A percentile compares a stretch with the other conserved stretches of the same genome.
Evolutionary conservation across 2,329 filamentous ascomycete genomes (phyloP).

Genomic region (Dryadomyces quercus-mongolicae): DNA sequence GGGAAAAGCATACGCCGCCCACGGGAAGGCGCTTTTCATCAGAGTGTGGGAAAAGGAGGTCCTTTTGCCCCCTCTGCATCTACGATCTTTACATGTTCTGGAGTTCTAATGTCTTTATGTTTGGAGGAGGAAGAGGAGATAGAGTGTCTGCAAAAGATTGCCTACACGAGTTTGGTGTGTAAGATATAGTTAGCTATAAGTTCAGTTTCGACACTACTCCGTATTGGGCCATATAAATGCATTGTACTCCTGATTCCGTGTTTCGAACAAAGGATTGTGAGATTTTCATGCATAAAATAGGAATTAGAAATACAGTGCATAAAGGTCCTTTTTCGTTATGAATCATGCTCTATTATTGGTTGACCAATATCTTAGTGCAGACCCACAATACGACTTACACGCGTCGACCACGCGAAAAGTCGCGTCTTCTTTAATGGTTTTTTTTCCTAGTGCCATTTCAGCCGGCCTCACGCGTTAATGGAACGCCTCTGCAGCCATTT

Average conservation of each 20-base stretch:
- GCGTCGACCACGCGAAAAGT: constrained; percentile 7
- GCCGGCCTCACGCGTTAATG: background rate
- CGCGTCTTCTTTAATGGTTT: background rate
- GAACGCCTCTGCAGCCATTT: background rate
- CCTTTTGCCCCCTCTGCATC: background rate
- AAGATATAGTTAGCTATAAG: too few species aligned
- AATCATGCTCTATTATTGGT: background rate
- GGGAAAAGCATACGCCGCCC: background rate
- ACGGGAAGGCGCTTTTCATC: background rate
- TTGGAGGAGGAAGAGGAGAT: background rate
- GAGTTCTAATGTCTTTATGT: background rate
- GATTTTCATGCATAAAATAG: too few species aligned
- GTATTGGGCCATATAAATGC: too few species aligned
- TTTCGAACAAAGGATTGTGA: too few species aligned
- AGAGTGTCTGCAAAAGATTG: background rate
- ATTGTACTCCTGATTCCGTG: too few species aligned
- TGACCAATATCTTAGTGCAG: too few species aligned
- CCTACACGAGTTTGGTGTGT: too few species aligned
- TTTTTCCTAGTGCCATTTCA: background rate
- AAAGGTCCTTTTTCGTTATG: too few species aligned
- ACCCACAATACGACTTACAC: background rate
- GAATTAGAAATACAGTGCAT: too few species aligned
- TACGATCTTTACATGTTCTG: background rate
- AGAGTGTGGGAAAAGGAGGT: background rate
- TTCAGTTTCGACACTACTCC: too few species aligned